Evolutionary conservation across 2,329 filamentous ascomycete genomes (phyloP).

Genomic region (Penicillium palitans): DNA sequence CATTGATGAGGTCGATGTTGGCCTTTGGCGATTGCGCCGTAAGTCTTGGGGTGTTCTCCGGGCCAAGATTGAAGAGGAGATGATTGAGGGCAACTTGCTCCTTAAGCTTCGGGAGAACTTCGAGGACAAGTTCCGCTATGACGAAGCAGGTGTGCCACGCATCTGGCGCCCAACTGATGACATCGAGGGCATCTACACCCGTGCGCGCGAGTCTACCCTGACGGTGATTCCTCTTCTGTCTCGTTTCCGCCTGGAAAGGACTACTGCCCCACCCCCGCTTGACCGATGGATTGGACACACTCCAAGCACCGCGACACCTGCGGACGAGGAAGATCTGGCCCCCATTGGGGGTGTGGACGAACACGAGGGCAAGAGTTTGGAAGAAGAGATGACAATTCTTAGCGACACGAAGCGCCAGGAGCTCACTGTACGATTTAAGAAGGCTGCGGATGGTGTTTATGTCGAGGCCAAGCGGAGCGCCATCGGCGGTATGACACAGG

Average conservation of each 20-base stretch:
- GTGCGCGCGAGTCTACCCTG: conserved; percentile 86
- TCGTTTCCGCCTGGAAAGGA: conserved; percentile 74
- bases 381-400: conserved; percentile 95
- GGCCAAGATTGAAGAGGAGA: conserved; percentile 91
- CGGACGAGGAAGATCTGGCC: conserved; percentile 84
- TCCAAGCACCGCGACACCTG: conserved; percentile 70
- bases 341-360: conserved; percentile 94
- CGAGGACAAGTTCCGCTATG: conserved; percentile 98
- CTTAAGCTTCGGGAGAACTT: conserved; percentile 97
- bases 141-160: conserved; percentile 87
- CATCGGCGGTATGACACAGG: conserved; percentile 90
- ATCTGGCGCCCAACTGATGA: conserved; percentile 98
- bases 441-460: conserved; percentile 95
- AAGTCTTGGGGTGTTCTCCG: conserved; percentile 93
- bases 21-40: conserved; percentile 85
- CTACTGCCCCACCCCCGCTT: conserved; percentile 76
- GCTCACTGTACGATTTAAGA: conserved; percentile 92
- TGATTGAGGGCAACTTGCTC: conserved; percentile 95
- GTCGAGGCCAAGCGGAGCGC: conserved; percentile 97
- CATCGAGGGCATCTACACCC: conserved; percentile 93
- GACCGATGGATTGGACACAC: conserved; percentile 78
- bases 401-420: conserved; percentile 88
- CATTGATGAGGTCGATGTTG: conserved; percentile 85
- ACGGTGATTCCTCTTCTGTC: conserved; percentile 86
- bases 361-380: conserved; percentile 88